These are phyloP conservation scores for Heimioporus punctisporus DNA, from an alignment of 1,284 basidiomycete species.

Conservation along the genomic window DNA sequence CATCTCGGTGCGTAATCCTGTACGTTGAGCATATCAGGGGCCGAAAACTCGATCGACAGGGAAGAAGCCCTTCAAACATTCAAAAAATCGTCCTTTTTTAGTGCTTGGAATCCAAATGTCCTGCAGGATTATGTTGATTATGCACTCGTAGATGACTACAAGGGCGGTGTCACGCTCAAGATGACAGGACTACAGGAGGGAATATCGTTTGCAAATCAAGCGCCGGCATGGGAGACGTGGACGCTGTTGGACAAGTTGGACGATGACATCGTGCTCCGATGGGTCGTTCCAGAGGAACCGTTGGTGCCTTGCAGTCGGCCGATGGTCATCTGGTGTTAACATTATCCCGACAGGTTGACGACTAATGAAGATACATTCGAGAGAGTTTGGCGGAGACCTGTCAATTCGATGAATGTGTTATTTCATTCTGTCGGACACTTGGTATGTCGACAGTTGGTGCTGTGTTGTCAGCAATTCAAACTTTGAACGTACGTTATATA, in stretches of 20 bases:
- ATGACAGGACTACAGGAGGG: conserved; percentile 63
- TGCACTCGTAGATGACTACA: conserved; percentile 45
- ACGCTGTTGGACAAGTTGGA: conserved; percentile 48
- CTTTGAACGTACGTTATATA: conserved; percentile 18
- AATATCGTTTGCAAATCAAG: conserved; percentile 49
- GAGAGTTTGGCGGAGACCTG: conserved; percentile 51
- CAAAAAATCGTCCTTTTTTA: conserved; percentile 67
- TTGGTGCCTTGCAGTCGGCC: conserved; percentile 12
- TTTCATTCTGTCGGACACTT: conserved; percentile 61
- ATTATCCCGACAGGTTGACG: conserved; percentile 34
- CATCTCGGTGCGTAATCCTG: conserved; percentile 47
- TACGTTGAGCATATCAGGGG: background rate
- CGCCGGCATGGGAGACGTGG: conserved; percentile 45
- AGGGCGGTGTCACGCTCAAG: conserved; percentile 54
- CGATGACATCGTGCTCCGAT: conserved; percentile 49
- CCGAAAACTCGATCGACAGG: conserved; percentile 35
- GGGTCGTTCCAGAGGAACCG: conserved; percentile 59
- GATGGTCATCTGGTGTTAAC: background rate
- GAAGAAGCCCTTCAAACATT: conserved; percentile 63
- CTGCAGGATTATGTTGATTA: conserved; percentile 71
- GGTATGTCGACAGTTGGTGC: conserved; percentile 36
- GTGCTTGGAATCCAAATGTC: conserved; percentile 70
- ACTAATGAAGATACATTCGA: conserved; percentile 40
- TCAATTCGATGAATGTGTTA: conserved; percentile 59
- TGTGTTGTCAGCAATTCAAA: background rate